Evolutionary conservation across 2,329 filamentous ascomycete species (phyloP), one percentile per base, ranked within the genome.

Genomic region (Neofusicoccum ribis): DNA sequence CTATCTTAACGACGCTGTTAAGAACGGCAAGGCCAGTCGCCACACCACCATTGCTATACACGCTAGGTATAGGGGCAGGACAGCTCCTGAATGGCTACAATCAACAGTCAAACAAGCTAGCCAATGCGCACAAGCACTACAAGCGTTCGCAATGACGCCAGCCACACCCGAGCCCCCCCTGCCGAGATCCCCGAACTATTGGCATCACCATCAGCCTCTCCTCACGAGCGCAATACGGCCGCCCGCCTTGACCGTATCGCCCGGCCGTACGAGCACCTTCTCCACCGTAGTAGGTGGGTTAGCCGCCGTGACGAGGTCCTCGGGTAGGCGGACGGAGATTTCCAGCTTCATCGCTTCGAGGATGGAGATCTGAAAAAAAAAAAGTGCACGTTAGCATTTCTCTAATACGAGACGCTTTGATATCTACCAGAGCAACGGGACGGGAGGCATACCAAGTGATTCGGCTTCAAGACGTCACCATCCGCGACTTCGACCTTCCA

Each of bases 321-420:
- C 74, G 0, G 78, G 76, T 3, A 72, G 72, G 61, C 78, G 76
- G 39, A 82, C 78, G n/a, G 77, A 76, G 68, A 82, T 81, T 65
- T 81, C 80, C 9, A 81, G 70, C 69, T 82, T 81, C 80, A 81
- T 81, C 1, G 80, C 79, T 67, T 82, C 80, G 3, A 82, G 73
- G n/a, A 81, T 78, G 0, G 76, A 74, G 17, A 81, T 71, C 73
- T 75, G 34, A 15, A 9, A 44, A 41, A 15, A 34, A 4, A 20
- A 14, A 14, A n/a, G 3, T 7, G 27, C 27, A 1, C 9, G 52
- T 56, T 31, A 56, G 52, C 12, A 9, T 36, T 36, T 36, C 8
- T 47, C 20, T n/a, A 43, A 11, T n/a, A 37, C 9, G 20, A 37
- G 31, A 34, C 14, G 17, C 12, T 56, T 14, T 17, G 43, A 47